Evolutionary conservation across 2,329 filamentous ascomycete species (phyloP).

Genomic region (Aspergillus clavatus): DNA sequence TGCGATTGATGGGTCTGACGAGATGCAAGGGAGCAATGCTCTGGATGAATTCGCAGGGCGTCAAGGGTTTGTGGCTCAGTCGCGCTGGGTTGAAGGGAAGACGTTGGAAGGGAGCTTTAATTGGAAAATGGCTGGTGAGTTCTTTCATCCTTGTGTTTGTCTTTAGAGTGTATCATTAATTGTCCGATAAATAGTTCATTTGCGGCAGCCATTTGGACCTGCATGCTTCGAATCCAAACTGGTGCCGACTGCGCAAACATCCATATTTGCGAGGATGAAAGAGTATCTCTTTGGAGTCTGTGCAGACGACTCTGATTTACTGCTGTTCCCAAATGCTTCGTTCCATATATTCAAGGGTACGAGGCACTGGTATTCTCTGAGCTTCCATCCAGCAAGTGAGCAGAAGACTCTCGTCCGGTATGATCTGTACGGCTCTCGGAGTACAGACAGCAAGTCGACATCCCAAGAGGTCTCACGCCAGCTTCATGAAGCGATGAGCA

Average conservation of each 20-base stretch:
- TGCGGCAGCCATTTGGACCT: not conserved
- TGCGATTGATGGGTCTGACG: constrained; percentile 7
- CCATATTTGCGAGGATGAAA: not conserved
- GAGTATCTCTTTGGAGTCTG: not conserved
- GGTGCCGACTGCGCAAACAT: not conserved
- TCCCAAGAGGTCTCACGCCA: not conserved
- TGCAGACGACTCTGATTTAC: not conserved
- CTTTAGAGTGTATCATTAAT: not conserved
- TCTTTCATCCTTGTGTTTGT: not conserved
- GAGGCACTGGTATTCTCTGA: constrained; percentile 21
- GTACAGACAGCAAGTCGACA: not conserved
- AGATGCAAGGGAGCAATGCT: not conserved
- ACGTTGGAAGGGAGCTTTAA: constrained; percentile 28
- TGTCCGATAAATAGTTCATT: constrained; percentile 6
- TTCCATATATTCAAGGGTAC: constrained; percentile 18
- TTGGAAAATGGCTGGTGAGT: constrained; percentile 32
- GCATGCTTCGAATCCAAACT: not conserved
- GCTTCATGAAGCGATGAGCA: constrained; percentile 2
- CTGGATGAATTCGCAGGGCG: constrained; percentile 12
- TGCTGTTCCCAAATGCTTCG: constrained; percentile 23
- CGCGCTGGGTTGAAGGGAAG: constrained; percentile 25
- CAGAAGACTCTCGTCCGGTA: constrained; percentile 26
- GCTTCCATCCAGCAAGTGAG: constrained; percentile 24
- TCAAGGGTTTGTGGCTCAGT: constrained; percentile 8
- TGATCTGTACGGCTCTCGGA: constrained; percentile 22